Base-by-base conservation (phyloP, 2,329 filamentous ascomycete genomes). In the Monilinia fructicola region DNA sequence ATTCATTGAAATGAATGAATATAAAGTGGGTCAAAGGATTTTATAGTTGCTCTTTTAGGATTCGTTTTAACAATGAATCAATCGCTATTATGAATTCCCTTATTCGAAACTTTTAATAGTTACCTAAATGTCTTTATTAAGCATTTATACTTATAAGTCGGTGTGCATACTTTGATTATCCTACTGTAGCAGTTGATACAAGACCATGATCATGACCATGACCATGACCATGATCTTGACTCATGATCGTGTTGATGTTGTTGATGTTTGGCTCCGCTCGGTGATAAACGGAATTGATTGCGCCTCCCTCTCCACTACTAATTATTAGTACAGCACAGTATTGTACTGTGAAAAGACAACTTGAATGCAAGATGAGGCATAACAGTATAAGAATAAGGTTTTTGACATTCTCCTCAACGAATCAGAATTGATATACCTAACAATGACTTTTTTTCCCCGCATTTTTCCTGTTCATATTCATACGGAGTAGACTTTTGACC, bases 251-350 rank as follows among this genome's bases (percentile, higher is more conserved):
- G 40, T n/a, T 44, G 42, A 10, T 58, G 28, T 35, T 35, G 31
- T 35, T 35, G 31, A 7, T 35, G 31, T 35, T 35, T 35, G 31
- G 31, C 31, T 59, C 2, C 11, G 12, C 23, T 46, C 55, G 40
- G 54, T 18, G 54, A 21, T 28, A 12, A 12, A n/a, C 54, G 54
- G 54, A 58, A 58, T 58, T 59, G 40, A 31, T 59, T 46, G 23
- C 40, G 55, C 40, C 11, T 46, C 26, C 9, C 28, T n/a, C 21
- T 28, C 6, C 40, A 46, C 55, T 59, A 59, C 42, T 35, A 7
- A 18, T 16, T 46, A 18, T 16, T 46, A 21, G 40, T 46, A 18
- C 3, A 35, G 31, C 4, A 35, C 5, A 35, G 31, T 7, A 35
- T 35, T 35, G 4, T 35, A 35, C n/a, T n/a, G n/a, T n/a, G n/a